Conservation (phyloP, 106 monocot genomes). For the Apostasia shenzhenica region DNA sequence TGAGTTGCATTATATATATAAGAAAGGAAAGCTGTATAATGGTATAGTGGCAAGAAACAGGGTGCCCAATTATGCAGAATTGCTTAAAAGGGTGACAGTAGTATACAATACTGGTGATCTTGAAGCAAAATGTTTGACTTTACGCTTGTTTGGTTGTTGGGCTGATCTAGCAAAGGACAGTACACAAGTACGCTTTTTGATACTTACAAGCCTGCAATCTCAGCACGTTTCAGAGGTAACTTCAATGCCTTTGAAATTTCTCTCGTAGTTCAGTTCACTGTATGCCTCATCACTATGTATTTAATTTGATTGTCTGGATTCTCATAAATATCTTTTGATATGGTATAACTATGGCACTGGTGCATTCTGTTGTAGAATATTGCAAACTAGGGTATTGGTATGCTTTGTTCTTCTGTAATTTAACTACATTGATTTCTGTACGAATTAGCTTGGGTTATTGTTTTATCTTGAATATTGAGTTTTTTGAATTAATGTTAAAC, state of each 20-base stretch:
- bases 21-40: slow-evolving; percentile 51
- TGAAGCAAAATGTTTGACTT: slow-evolving; percentile 59
- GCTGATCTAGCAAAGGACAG: slow-evolving; percentile 66
- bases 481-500: background rate
- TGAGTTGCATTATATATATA: slow-evolving; percentile 42
- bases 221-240: slow-evolving; percentile 48
- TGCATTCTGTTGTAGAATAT: too few species aligned
- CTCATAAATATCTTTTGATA: background rate
- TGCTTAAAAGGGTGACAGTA: slow-evolving; percentile 60
- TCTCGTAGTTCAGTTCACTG: background rate
- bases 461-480: background rate
- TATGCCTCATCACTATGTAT: background rate
- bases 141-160: slow-evolving; percentile 83
- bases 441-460: background rate
- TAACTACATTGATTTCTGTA: background rate
- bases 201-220: slow-evolving; percentile 58
- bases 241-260: background rate
- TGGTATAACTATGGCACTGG: background rate
- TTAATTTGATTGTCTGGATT: background rate
- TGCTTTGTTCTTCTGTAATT: background rate
- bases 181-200: slow-evolving; percentile 47
- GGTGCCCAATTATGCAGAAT: slow-evolving; percentile 58
- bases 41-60: slow-evolving; percentile 63
- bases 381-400: background rate
- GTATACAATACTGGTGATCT: slow-evolving; percentile 67